A percentile compares a stretch with the other conserved stretches of the same genome.
Conservation (phyloP, 257 asterid species). For the Solanum verrucosum region DNA sequence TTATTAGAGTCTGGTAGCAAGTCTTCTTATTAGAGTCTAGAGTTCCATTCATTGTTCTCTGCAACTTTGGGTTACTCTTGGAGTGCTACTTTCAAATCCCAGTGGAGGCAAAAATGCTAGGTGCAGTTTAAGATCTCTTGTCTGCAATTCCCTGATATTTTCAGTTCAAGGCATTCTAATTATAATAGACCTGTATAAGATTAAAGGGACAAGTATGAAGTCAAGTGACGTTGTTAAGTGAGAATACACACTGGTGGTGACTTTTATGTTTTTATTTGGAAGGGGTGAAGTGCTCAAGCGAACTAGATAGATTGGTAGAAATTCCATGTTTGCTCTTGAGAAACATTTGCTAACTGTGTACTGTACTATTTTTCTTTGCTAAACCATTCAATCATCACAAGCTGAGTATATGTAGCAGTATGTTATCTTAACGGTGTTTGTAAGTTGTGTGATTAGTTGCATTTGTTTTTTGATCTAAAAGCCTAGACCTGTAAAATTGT, state of each 20-base stretch:
- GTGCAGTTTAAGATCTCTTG: background rate
- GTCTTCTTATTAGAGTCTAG: background rate
- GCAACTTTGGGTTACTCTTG: background rate
- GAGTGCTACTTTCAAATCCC: background rate
- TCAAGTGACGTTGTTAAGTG: background rate
- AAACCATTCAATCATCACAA: background rate
- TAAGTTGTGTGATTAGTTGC: background rate
- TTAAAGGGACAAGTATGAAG: background rate
- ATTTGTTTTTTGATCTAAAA: background rate
- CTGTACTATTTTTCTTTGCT: background rate
- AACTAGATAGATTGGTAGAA: background rate
- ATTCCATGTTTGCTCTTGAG: background rate
- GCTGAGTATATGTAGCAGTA: background rate
- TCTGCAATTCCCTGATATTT: background rate
- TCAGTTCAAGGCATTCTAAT: background rate
- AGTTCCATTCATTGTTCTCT: background rate
- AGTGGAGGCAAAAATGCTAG: background rate
- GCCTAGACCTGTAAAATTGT: background rate
- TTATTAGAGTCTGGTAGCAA: background rate
- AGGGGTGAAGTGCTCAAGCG: background rate
- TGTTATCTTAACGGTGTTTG: background rate
- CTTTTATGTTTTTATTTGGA: background rate
- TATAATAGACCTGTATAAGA: background rate
- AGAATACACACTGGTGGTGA: background rate
- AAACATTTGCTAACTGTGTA: background rate